Evolutionary conservation across 306 rosid species (phyloP), one percentile per base, ranked within the genome.

Genomic region (Comarum palustre): DNA sequence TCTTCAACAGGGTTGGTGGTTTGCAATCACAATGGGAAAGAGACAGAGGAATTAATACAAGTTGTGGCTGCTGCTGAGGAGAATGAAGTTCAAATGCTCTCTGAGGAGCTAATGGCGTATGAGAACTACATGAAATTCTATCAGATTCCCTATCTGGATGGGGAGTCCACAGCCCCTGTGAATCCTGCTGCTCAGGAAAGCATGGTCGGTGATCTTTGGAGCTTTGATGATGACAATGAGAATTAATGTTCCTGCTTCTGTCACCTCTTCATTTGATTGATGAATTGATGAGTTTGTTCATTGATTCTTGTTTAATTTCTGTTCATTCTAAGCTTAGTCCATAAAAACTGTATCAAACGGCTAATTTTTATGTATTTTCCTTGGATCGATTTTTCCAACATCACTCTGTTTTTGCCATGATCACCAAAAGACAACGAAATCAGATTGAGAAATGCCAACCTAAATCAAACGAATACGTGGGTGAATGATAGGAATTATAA

Each of bases 21-120:
- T 36, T 46, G 74, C 3, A 22, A 13, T 62, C 76, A 50, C 58
- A 81, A 64, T 6, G 75, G 12, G 68, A 66, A 72, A 19, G 84
- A 63, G 75, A 73, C 58, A 66, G 81, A 73, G 68, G 41, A 20
- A 27, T 69, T 50, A 25, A 5, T 74, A 48, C 85, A 79, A 76
- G 65, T 14, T 43, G 82, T 76, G 6, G 47, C 51, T 0, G 45
- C 54, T 0, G 45, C 42, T 15, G 90, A 76, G 27, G 81, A 86
- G 59, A 81, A 69, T 41, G 90, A 84, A 64, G 76, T 87, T 62
- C 83, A 76, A 82, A 90, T 87, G 85, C 89, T 90, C 1, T 87
- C 98, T 0, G 94, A 93, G 77, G 96, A 93, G 75, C 69, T 93
- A 17, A 82, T 90, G 92, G 97, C 98, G 55, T 90, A 81, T 45